Conservation (phyloP, 1,284 basidiomycete species). For the Cutaneotrichosporon mucoides region DNA sequence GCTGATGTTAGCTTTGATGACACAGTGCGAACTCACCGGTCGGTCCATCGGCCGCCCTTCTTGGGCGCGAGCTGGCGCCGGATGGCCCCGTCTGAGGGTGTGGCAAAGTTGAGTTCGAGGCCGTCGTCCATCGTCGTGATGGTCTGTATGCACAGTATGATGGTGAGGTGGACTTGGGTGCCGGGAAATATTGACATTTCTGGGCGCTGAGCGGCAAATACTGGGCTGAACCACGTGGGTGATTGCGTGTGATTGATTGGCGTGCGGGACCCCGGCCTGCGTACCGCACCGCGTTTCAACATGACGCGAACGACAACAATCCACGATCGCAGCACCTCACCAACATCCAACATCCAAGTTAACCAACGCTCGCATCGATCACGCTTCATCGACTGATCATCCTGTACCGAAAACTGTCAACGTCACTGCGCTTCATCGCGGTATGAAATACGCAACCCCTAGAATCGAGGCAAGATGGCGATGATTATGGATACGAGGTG, state of each 20-base stretch:
- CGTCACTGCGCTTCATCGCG: too few species aligned
- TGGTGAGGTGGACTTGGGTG: not conserved
- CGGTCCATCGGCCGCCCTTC: conserved; percentile 79
- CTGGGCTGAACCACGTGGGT: not conserved
- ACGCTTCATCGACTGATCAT: too few species aligned
- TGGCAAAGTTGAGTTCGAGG: conserved; percentile 49
- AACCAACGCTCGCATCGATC: too few species aligned
- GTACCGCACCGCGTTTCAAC: not conserved
- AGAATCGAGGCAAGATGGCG: conserved; percentile 32
- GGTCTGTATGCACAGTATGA: not conserved
- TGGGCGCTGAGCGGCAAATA: not conserved
- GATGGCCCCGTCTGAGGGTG: conserved; percentile 18
- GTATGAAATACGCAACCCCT: too few species aligned
- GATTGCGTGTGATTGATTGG: not conserved
- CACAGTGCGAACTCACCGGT: conserved; percentile 57
- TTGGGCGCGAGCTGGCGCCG: conserved; percentile 37
- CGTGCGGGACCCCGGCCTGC: not conserved
- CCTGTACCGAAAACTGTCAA: too few species aligned
- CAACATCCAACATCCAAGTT: too few species aligned
- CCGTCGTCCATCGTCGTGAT: conserved; percentile 43
- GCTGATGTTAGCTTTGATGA: conserved; percentile 16
- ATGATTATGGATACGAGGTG: conserved; percentile 46
- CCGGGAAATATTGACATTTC: not conserved
- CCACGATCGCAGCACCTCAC: not conserved
- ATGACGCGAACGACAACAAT: not conserved